Conservation (phyloP, 306 rosid genomes). For the Herpetospermum pedunculosum region DNA sequence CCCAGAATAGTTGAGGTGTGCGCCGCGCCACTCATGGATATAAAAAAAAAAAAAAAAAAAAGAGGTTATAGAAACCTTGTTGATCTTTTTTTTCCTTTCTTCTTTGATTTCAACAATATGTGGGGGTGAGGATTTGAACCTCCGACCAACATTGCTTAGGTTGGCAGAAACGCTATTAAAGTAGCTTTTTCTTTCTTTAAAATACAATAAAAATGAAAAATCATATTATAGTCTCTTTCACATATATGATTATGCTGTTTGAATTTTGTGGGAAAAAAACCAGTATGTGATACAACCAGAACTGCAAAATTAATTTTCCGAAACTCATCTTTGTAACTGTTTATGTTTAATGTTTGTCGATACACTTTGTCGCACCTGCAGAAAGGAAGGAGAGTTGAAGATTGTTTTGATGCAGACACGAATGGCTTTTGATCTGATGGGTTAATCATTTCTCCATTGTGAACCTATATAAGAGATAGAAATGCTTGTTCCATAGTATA, state of each 20-base stretch:
- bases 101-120: background rate
- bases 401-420: background rate
- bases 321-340: background rate
- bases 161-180: background rate
- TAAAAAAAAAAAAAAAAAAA: too few species aligned
- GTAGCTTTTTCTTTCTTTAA: background rate
- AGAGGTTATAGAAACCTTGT: background rate
- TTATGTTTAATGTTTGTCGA: background rate
- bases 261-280: background rate
- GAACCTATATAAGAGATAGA: background rate
- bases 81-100: too few species aligned
- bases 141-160: background rate
- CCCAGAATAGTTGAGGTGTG: too few species aligned
- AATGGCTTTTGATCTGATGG: background rate
- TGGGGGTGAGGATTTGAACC: background rate
- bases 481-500: background rate
- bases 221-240: background rate
- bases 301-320: background rate
- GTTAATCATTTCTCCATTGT: background rate
- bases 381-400: background rate
- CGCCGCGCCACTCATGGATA: too few species aligned
- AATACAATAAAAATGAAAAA: too few species aligned
- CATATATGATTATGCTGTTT: background rate
- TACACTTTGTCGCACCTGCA: background rate
- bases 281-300: background rate